Conservation (phyloP, 2,329 filamentous ascomycete genomes). For the Malbranchea cinnamomea region DNA sequence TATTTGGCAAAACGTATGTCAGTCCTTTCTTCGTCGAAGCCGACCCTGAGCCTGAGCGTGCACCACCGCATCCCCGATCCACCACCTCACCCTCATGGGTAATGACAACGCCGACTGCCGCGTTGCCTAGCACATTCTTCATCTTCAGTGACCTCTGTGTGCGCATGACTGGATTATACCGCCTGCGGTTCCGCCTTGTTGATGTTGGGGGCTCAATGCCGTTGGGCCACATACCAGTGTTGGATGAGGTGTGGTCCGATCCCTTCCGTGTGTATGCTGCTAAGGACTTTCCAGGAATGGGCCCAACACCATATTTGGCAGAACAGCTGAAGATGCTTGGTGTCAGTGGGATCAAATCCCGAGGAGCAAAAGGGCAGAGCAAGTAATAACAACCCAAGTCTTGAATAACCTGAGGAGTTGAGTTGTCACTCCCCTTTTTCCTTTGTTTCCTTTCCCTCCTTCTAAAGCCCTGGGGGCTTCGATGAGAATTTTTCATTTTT, state of each 20-base stretch:
- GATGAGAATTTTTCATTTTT: no score
- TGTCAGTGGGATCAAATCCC: conserved; percentile 26
- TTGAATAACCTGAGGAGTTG: not conserved
- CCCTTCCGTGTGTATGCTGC: conserved; percentile 28
- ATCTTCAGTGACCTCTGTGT: conserved; percentile 34
- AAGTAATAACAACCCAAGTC: no score
- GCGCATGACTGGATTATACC: conserved; percentile 30
- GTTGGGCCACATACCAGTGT: conserved; percentile 23
- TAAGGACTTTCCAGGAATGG: conserved; percentile 32
- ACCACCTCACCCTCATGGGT: conserved; percentile 9
- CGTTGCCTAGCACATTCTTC: conserved; percentile 29
- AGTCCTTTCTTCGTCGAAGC: conserved; percentile 28
- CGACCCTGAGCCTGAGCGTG: conserved; percentile 29
- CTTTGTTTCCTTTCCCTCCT: conserved; percentile 7
- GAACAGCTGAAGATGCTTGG: conserved; percentile 27
- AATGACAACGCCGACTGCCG: conserved; percentile 7
- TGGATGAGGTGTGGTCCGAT: conserved; percentile 26
- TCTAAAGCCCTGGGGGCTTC: no score
- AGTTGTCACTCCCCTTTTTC: conserved; percentile 5
- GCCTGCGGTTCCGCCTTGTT: conserved; percentile 32
- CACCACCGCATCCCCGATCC: conserved; percentile 22
- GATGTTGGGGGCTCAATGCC: conserved; percentile 20
- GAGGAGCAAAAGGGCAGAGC: conserved; percentile 17
- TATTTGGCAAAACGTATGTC: conserved; percentile 26
- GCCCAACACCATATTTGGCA: conserved; percentile 24